Evolutionary conservation across 352 stramenopile genomes (phyloP).

Genomic region (Pythium oligandrum): DNA sequence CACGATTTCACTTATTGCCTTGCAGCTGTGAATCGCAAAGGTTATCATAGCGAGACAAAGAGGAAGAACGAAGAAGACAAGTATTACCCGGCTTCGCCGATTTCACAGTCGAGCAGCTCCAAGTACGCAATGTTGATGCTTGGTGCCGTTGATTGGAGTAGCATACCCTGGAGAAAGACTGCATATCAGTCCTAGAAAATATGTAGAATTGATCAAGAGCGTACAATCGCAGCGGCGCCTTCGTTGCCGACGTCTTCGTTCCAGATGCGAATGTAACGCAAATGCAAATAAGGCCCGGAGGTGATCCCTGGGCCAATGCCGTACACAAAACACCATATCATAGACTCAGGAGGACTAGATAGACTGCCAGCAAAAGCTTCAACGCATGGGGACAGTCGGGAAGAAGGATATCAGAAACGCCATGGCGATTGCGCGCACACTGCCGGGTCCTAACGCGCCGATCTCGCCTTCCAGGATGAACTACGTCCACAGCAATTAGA

Average conservation of each 20-base stretch:
- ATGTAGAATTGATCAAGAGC: neutral
- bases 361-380: neutral
- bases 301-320: slow-evolving; percentile 57
- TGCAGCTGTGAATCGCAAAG: no score
- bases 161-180: slow-evolving; percentile 22
- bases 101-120: slow-evolving; percentile 74
- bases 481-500: slow-evolving; percentile 15
- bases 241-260: slow-evolving; percentile 77
- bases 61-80: no score
- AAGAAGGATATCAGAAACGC: slow-evolving; percentile 77
- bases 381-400: neutral
- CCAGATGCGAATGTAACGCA: slow-evolving; percentile 79
- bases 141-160: slow-evolving; percentile 36
- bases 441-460: slow-evolving; percentile 49
- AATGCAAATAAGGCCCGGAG: slow-evolving; percentile 52
- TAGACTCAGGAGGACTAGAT: neutral
- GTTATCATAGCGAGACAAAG: no score
- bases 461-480: slow-evolving; percentile 76
- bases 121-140: slow-evolving; percentile 70
- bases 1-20: no score
- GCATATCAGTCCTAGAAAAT: no score
- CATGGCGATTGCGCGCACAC: slow-evolving; percentile 59
- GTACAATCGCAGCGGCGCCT: slow-evolving; percentile 61
- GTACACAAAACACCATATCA: slow-evolving; percentile 21
- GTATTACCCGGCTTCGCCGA: slow-evolving; percentile 42